These are phyloP conservation scores for Schrenkiella parvula DNA, from an alignment of 345 rosid species.

Conservation along the genomic window DNA sequence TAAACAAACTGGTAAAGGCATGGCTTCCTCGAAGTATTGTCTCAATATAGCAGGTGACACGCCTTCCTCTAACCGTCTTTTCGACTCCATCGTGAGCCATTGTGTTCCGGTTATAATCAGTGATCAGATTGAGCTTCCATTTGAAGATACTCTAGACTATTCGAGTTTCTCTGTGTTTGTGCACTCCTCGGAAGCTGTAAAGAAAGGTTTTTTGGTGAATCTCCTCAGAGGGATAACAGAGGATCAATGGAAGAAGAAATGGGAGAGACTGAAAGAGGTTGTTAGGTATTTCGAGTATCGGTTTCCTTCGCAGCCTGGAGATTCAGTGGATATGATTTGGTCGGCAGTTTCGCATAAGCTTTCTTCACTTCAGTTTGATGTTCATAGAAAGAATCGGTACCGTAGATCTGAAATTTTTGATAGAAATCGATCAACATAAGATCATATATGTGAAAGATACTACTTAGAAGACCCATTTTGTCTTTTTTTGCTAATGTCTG, in stretches of 20 bases:
- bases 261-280: constrained; percentile 63
- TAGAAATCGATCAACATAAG: not conserved
- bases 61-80: constrained; percentile 93
- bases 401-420: constrained; percentile 35
- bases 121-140: constrained; percentile 83
- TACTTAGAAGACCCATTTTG: not conserved
- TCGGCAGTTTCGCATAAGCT: constrained; percentile 57
- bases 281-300: constrained; percentile 55
- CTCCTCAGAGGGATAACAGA: constrained; percentile 55
- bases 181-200: constrained; percentile 64
- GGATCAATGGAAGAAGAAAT: constrained; percentile 68
- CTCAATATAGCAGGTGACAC: constrained; percentile 91
- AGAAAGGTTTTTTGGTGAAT: constrained; percentile 56
- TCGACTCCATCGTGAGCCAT: constrained; percentile 78
- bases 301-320: constrained; percentile 69
- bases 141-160: constrained; percentile 84
- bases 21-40: constrained; percentile 88
- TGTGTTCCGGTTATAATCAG: constrained; percentile 91
- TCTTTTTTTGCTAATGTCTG: not conserved
- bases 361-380: constrained; percentile 39
- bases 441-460: not conserved
- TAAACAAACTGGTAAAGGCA: constrained; percentile 66
- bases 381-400: constrained; percentile 58
- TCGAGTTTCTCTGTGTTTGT: constrained; percentile 68
- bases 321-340: constrained; percentile 95